These are phyloP conservation scores for Strigomonas galati DNA, from an alignment of 208 protist species.

Conservation along the genomic window DNA sequence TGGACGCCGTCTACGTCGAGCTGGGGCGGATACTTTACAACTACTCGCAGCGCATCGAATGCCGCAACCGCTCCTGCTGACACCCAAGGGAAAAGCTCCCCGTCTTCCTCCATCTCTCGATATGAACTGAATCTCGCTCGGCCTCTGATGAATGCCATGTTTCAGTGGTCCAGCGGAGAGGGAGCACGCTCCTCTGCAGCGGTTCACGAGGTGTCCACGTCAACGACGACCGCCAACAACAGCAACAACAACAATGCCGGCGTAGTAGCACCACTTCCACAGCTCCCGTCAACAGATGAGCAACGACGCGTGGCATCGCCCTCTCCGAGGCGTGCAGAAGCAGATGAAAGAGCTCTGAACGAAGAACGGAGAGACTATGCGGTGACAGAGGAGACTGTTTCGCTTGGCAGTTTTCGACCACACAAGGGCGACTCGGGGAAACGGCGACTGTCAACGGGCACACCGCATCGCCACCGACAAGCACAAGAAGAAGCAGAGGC, in stretches of 20 bases:
- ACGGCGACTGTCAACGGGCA: background rate
- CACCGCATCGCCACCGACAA: background rate
- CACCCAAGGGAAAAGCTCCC: background rate
- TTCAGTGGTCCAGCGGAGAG: background rate
- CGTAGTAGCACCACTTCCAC: no score
- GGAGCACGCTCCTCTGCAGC: background rate
- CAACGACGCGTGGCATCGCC: background rate
- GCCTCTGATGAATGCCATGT: constrained; percentile 15
- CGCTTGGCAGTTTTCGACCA: background rate
- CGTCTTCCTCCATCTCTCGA: background rate
- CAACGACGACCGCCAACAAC: no score
- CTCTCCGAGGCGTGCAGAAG: background rate
- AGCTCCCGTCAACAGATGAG: no score
- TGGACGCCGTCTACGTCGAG: constrained; percentile 1
- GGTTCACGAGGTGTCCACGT: background rate
- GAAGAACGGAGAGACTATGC: background rate
- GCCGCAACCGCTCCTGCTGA: no score
- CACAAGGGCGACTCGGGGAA: background rate
- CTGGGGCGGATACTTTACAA: constrained; percentile 5
- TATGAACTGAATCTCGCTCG: constrained; percentile 16
- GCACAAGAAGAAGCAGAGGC: background rate
- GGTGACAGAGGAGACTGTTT: background rate
- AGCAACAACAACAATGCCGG: background rate
- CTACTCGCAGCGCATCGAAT: background rate
- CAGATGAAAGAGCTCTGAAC: no score